Evolutionary conservation across 148 eudicot species (phyloP).

Genomic region (Chenopodium berlandieri): DNA sequence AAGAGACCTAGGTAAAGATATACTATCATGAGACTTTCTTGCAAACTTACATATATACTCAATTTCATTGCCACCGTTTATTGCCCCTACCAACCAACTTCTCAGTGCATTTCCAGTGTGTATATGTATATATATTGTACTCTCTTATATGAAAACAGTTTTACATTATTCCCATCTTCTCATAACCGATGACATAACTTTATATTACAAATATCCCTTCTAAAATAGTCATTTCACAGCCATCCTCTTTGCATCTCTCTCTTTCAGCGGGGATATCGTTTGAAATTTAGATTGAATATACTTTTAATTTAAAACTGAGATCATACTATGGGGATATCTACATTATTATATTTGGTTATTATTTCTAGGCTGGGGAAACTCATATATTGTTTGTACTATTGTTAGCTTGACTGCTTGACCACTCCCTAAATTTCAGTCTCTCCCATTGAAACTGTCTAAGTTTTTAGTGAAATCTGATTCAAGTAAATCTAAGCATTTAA

Average conservation of each 20-base stretch:
- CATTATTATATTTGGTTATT: no score
- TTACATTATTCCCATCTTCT: neutral
- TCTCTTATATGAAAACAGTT: neutral
- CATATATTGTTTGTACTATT: no score
- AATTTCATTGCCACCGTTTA: neutral
- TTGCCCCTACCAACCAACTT: neutral
- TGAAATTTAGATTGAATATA: neutral
- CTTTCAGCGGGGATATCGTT: neutral
- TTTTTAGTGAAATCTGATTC: neutral
- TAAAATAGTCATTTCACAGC: neutral
- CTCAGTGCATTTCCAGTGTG: neutral
- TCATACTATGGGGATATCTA: neutral
- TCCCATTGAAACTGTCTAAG: neutral
- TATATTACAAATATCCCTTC: neutral
- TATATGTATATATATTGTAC: no score
- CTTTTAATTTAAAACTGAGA: neutral
- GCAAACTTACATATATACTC: neutral
- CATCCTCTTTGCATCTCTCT: neutral
- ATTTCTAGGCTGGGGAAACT: no score
- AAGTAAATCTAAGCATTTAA: slow-evolving; percentile 15
- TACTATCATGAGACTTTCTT: neutral
- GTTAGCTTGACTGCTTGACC: neutral
- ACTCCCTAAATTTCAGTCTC: neutral
- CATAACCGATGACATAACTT: neutral
- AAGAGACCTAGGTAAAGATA: no score